Percentiles rank a stretch among this genome's conserved stretches.
Evolutionary conservation across 108 stramenopile genomes (phyloP).

Genomic region (Mediolabrus comicus): DNA sequence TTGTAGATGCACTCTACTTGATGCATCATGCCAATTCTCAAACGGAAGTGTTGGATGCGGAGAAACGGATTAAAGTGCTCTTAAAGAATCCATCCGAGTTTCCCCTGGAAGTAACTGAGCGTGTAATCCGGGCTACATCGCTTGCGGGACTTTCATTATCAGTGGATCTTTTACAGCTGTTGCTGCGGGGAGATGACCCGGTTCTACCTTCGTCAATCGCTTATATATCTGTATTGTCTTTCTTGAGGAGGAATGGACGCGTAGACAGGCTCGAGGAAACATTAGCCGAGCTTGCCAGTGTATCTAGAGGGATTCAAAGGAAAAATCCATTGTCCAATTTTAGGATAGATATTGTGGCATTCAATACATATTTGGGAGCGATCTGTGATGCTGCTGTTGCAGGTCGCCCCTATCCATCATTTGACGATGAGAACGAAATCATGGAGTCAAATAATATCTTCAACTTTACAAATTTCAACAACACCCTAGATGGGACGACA

Average conservation of each 20-base stretch:
- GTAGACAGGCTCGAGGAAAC: slow-evolving; percentile 40
- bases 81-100: slow-evolving; percentile 19
- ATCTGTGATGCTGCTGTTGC: slow-evolving; percentile 57
- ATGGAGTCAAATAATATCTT: background rate
- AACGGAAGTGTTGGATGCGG: slow-evolving; percentile 31
- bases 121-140: slow-evolving; percentile 61
- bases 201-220: slow-evolving; percentile 44
- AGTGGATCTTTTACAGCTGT: slow-evolving; percentile 26
- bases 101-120: slow-evolving; percentile 51
- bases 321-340: background rate
- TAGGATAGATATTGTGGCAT: slow-evolving; percentile 49
- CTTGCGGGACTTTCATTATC: slow-evolving; percentile 61
- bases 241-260: slow-evolving; percentile 43
- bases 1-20: slow-evolving; percentile 42
- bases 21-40: slow-evolving; percentile 31
- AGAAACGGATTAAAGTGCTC: slow-evolving; percentile 8
- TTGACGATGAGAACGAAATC: background rate
- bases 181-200: slow-evolving; percentile 19
- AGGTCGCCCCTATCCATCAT: slow-evolving; percentile 12
- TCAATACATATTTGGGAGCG: slow-evolving; percentile 71
- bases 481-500: background rate
- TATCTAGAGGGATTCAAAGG: slow-evolving; percentile 14
- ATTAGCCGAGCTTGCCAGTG: slow-evolving; percentile 33
- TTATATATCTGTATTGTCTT: slow-evolving; percentile 51
- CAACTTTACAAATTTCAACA: slow-evolving; percentile 20